Percentiles rank a stretch among this genome's conserved stretches.
Evolutionary conservation across 208 protist genomes (phyloP).

Genomic region (Crithidia bombi): DNA sequence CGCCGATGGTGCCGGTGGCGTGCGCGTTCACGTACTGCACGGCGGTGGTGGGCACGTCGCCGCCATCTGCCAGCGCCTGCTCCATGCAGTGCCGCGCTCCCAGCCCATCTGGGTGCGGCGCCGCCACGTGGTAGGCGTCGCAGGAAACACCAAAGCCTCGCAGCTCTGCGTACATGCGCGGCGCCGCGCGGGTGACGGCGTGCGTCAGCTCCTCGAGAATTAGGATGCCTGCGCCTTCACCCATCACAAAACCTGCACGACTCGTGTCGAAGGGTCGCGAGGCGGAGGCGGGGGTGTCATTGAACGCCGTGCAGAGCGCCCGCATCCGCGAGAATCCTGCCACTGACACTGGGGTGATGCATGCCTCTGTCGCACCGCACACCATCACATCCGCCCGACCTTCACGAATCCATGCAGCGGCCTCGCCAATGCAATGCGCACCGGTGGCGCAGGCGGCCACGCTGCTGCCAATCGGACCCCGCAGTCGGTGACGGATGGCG

Average conservation of each 20-base stretch:
- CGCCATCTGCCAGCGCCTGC: slow-evolving; percentile 76
- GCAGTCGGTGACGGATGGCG: slow-evolving; percentile 87
- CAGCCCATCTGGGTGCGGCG: slow-evolving; percentile 87
- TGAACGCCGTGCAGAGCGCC: slow-evolving; percentile 94
- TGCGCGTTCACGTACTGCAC: slow-evolving; percentile 98
- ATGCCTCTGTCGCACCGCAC: slow-evolving; percentile 95
- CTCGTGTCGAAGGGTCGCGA: slow-evolving; percentile 95
- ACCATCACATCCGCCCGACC: slow-evolving; percentile 90
- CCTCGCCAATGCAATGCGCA: slow-evolving; percentile 96
- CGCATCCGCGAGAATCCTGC: slow-evolving; percentile 94
- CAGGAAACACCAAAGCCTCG: slow-evolving; percentile 85
- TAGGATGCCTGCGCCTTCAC: slow-evolving; percentile 95
- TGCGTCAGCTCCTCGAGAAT: slow-evolving; percentile 94
- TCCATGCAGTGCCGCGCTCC: slow-evolving; percentile 89
- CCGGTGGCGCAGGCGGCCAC: slow-evolving; percentile 98
- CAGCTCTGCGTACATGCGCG: slow-evolving; percentile 91
- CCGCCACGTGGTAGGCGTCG: slow-evolving; percentile 96
- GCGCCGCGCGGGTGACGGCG: slow-evolving; percentile 70
- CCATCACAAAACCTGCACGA: slow-evolving; percentile 97
- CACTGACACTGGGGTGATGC: slow-evolving; percentile 91
- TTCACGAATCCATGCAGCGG: slow-evolving; percentile 82
- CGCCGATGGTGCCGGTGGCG: slow-evolving; percentile 97
- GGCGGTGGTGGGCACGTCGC: slow-evolving; percentile 32
- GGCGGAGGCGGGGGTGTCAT: slow-evolving; percentile 81
- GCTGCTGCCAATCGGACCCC: slow-evolving; percentile 92